Percentiles rank a stretch among this genome's conserved stretches.
Evolutionary conservation across 306 rosid genomes (phyloP).

Genomic region (Corylus avellana): DNA sequence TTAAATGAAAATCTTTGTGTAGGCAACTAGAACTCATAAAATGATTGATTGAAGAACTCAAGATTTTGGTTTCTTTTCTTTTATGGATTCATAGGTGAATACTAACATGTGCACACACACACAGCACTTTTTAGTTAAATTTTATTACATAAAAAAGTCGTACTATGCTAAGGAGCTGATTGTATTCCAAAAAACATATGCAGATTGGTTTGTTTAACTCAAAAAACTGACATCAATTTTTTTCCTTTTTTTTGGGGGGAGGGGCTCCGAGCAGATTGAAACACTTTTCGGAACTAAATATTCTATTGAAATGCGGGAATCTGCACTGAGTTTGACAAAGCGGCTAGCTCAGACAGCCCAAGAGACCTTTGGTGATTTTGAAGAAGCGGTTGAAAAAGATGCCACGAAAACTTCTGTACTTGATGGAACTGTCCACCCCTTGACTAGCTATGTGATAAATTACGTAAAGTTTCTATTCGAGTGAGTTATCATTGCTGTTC

Average conservation of each 20-base stretch:
- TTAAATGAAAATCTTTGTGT: too few species aligned
- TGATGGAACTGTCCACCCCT: constrained; percentile 98
- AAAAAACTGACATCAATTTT: neutral
- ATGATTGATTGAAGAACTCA: too few species aligned
- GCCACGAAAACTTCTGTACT: constrained; percentile 90
- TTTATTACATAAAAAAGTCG: too few species aligned
- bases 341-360: constrained; percentile 95
- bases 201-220: neutral
- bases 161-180: neutral
- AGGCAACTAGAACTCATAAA: too few species aligned
- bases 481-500: constrained; percentile 51
- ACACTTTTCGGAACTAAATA: constrained; percentile 69
- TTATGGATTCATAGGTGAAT: too few species aligned
- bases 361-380: constrained; percentile 93
- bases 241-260: neutral
- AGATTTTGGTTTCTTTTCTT: too few species aligned
- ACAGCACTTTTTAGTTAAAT: too few species aligned
- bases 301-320: constrained; percentile 77
- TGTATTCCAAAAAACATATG: neutral
- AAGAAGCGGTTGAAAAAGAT: constrained; percentile 98
- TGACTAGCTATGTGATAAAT: constrained; percentile 96
- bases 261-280: constrained; percentile 49
- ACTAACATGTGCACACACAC: neutral
- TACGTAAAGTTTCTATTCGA: constrained; percentile 85
- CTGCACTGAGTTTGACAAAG: constrained; percentile 68